These are phyloP conservation scores for Monosporascus sp. DNA, from an alignment of 2,329 filamentous ascomycete species.

Conservation along the genomic window DNA sequence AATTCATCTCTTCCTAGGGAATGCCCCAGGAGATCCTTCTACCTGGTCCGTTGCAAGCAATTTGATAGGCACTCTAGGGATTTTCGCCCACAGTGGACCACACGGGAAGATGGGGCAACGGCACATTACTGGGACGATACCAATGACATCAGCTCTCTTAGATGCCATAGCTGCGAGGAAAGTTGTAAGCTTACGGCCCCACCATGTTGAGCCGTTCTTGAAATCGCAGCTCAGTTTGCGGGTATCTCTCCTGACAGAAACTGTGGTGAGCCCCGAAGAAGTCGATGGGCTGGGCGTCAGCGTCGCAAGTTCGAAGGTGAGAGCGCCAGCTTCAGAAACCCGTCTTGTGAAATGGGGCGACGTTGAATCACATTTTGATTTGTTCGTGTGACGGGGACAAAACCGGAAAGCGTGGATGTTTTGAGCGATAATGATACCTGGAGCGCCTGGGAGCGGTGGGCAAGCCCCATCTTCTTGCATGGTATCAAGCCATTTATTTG, in stretches of 20 bases:
- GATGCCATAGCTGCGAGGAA: conserved; percentile 33
- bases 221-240: conserved; percentile 30
- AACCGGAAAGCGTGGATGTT: background rate
- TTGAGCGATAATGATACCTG: background rate
- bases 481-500: background rate
- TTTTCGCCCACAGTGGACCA: conserved; percentile 38
- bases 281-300: conserved; percentile 31
- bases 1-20: conserved; percentile 65
- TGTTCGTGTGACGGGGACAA: conserved; percentile 14
- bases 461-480: background rate
- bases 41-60: conserved; percentile 50
- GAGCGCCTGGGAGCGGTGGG: background rate
- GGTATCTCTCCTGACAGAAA: conserved; percentile 25
- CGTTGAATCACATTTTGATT: conserved; percentile 21
- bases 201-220: conserved; percentile 38
- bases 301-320: conserved; percentile 34
- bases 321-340: conserved; percentile 25
- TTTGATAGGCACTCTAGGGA: conserved; percentile 57
- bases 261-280: conserved; percentile 17
- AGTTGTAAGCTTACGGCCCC: conserved; percentile 33
- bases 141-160: conserved; percentile 46
- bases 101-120: conserved; percentile 28
- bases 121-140: conserved; percentile 43
- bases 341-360: conserved; percentile 35
- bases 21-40: conserved; percentile 36